phyloP scores from a whole-genome alignment of 1,284 basidiomycete genomes.

The Ustilago loliicola region DNA sequence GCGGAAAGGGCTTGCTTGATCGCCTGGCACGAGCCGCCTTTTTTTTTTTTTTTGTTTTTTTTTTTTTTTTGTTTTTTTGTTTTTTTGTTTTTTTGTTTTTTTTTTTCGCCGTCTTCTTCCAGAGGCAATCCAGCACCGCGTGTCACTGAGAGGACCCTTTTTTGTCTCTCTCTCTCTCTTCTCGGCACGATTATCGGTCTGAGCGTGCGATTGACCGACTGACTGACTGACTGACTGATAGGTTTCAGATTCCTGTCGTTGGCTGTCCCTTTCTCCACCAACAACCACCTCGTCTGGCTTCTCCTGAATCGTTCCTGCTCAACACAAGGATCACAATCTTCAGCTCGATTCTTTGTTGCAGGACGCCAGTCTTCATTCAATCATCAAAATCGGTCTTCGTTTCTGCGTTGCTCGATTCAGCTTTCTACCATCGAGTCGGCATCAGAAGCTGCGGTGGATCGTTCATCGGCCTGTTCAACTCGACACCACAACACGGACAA shows the following conservation, averaged over 20 bases:
- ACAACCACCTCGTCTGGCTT: neutral
- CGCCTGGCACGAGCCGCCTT: slow-evolving; percentile 4
- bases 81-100: too few species aligned
- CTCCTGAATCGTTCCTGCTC: slow-evolving; percentile 41
- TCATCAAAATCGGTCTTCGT: neutral
- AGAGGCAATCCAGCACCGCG: neutral
- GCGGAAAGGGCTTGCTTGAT: neutral
- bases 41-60: neutral
- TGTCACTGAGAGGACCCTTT: slow-evolving; percentile 17
- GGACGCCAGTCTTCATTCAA: slow-evolving; percentile 27
- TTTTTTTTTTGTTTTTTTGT: neutral
- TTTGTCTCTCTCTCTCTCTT: neutral
- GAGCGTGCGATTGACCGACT: neutral
- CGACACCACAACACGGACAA: neutral
- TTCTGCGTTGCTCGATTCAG: neutral
- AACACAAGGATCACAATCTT: slow-evolving; percentile 19
- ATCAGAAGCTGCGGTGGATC: neutral
- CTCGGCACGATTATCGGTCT: slow-evolving; percentile 12
- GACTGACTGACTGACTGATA: neutral
- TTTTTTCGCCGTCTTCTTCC: too few species aligned
- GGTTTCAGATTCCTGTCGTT: slow-evolving; percentile 9
- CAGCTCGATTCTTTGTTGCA: slow-evolving; percentile 18
- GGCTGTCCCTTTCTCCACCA: neutral
- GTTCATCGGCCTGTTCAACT: neutral
- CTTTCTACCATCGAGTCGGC: neutral